Percentiles rank a stretch among this genome's conserved stretches.
Conservation (phyloP, 768 basidiomycete species). For the Psilocybe tampanensis region DNA sequence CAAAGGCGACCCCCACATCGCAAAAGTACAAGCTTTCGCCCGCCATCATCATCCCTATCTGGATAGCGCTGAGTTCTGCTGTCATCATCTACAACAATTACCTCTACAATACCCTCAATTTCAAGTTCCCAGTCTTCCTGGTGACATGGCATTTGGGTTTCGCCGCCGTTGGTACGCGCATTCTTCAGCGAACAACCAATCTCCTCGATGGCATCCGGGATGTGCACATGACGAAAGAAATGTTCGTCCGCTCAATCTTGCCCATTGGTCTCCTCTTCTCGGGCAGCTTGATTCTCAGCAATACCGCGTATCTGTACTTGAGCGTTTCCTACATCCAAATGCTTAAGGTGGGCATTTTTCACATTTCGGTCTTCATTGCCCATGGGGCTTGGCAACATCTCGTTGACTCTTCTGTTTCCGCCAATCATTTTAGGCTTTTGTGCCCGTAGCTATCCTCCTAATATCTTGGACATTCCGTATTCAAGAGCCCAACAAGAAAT, state of each 20-base stretch:
- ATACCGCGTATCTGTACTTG: conserved; percentile 91
- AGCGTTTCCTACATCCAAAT: conserved; percentile 96
- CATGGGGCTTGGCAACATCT: conserved; percentile 1
- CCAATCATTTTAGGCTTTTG: conserved; percentile 77
- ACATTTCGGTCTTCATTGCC: not conserved
- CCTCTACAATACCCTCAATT: conserved; percentile 79
- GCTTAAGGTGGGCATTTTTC: conserved; percentile 66
- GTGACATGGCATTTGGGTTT: conserved; percentile 86
- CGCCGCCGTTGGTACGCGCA: conserved; percentile 83
- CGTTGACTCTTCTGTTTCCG: conserved; percentile 7
- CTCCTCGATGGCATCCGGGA: conserved; percentile 81
- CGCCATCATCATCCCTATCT: conserved; percentile 80
- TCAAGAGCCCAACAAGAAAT: conserved; percentile 81
- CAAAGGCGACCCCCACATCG: conserved; percentile 36
- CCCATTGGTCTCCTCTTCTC: conserved; percentile 95
- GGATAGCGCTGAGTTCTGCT: conserved; percentile 86
- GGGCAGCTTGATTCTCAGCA: conserved; percentile 86
- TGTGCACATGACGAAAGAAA: conserved; percentile 75
- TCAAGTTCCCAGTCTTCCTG: conserved; percentile 90
- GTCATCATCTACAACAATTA: conserved; percentile 98
- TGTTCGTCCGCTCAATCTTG: conserved; percentile 84
- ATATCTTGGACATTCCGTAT: conserved; percentile 93
- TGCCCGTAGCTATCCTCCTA: conserved; percentile 85
- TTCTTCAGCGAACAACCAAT: conserved; percentile 79
- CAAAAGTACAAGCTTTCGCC: conserved; percentile 62